Conservation (phyloP, 768 basidiomycete genomes). For the Udeniomyces megalosporus region DNA sequence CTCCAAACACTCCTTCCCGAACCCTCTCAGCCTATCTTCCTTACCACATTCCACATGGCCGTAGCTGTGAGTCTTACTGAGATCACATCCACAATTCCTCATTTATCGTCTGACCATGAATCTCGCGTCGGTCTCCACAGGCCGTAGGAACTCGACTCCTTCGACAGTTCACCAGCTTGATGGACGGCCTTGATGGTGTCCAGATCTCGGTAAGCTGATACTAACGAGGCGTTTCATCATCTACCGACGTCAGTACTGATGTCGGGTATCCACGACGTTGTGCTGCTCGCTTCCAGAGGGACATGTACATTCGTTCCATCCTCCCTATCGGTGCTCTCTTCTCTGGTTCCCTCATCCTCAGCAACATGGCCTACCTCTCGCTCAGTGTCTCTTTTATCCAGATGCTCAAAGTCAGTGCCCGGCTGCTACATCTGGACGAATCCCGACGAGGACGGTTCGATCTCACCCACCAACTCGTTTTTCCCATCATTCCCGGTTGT, state of each 20-base stretch:
- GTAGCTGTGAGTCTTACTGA: conserved; percentile 28
- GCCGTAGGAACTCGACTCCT: conserved; percentile 26
- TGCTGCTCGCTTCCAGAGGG: no score
- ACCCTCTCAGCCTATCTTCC: conserved; percentile 8
- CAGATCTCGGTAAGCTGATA: conserved; percentile 24
- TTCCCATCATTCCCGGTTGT: no score
- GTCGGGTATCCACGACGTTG: no score
- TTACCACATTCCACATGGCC: conserved; percentile 15
- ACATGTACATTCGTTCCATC: conserved; percentile 56
- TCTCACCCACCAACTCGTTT: not conserved
- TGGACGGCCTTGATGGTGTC: conserved; percentile 26
- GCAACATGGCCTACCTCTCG: conserved; percentile 83
- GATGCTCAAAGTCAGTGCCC: conserved; percentile 65
- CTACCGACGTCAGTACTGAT: no score
- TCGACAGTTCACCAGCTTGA: conserved; percentile 23
- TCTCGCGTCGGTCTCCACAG: conserved; percentile 5
- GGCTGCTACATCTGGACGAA: not conserved
- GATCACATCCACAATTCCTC: not conserved
- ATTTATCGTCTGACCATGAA: not conserved
- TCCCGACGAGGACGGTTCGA: not conserved
- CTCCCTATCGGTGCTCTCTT: conserved; percentile 88
- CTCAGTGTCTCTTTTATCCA: conserved; percentile 45
- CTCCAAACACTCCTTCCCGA: not conserved
- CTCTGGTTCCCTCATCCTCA: conserved; percentile 75
- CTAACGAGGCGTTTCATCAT: not conserved